Evolutionary conservation across 148 eudicot species (phyloP), one percentile per base, ranked within the genome.

Genomic region (Dysphania ambrosioides): DNA sequence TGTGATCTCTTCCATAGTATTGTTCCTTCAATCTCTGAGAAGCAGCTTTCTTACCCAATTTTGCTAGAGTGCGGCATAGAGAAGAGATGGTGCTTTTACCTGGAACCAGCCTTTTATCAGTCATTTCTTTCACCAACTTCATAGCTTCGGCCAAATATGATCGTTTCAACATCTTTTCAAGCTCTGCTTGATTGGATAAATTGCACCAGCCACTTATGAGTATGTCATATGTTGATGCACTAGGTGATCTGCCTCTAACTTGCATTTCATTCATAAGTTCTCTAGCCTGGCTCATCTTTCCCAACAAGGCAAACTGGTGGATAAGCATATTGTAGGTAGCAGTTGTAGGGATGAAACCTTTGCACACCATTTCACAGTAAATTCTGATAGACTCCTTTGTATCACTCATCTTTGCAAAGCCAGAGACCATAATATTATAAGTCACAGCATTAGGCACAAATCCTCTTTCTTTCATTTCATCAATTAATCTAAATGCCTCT

Each of bases 191-290:
- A 63, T 79, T 79, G 56, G 96, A 90, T 68, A 88, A 68, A 59
- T 75, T 79, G 78, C 89, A 88, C 93, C 93, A 95, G 59, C 97
- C 98, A 63, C 76, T 78, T 74, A 95, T 72, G 32, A 92, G 73
- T 85, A 95, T 92, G 74, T 88, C 90, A 75, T 90, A 95, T 10
- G 98, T 95, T 18, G 93, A 87, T 66, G 96, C 83, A 84, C 79
- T 88, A 76, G 90, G 91, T 44, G 41, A 41, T 6, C 86, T 87
- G 32, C 91, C 91, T 83, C 98, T 87, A 71, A 80, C 81, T 83
- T 92, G 86, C 98, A 95, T 92, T 84, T 95, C 98, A 66, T 85
- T 87, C 91, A 95, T 82, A 80, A 95, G 97, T 81, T 95, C 98
- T 79, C 80, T 75, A 68, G 97, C 97, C 77, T 95, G 96, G 38